Conservation (phyloP, 805 yeast species). For the Cyberlindnera lachancei region DNA sequence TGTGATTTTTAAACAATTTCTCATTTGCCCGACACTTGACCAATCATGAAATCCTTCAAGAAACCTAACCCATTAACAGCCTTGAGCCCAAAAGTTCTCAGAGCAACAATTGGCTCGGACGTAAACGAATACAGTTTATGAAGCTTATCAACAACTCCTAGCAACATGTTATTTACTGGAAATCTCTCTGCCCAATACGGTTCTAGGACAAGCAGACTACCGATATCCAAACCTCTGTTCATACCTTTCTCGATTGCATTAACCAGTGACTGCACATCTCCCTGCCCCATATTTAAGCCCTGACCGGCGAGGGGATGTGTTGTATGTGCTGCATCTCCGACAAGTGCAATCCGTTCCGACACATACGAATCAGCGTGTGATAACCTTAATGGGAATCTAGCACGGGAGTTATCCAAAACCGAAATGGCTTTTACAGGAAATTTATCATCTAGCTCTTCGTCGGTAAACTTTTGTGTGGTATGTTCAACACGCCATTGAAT, state of each 20-base stretch:
- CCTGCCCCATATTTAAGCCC: conserved; percentile 96
- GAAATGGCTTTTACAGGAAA: conserved; percentile 62
- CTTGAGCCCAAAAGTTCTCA: conserved; percentile 72
- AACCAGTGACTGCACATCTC: conserved; percentile 72
- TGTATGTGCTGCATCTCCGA: conserved; percentile 98
- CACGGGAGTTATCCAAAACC: conserved; percentile 60
- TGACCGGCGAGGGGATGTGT: conserved; percentile 98
- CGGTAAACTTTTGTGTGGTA: conserved; percentile 28
- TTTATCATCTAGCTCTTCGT: conserved; percentile 43
- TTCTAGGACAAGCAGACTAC: conserved; percentile 71
- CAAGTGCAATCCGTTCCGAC: conserved; percentile 78
- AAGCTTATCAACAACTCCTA: conserved; percentile 87
- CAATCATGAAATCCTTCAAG: conserved; percentile 64
- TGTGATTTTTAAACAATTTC: too few relatives aligned
- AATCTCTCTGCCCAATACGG: conserved; percentile 82
- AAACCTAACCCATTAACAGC: conserved; percentile 54
- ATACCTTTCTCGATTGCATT: conserved; percentile 63
- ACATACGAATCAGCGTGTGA: conserved; percentile 89
- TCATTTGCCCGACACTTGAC: conserved; percentile 38
- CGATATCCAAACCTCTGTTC: conserved; percentile 81
- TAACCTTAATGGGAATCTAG: conserved; percentile 80
- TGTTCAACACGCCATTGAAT: conserved; percentile 60
- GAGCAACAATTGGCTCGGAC: conserved; percentile 62
- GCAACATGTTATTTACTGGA: conserved; percentile 67
- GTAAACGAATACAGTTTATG: conserved; percentile 81